Percentiles rank a stretch among this genome's conserved stretches.
Conservation (phyloP, 805 yeast species). For the Spencermartinsiella europaea region DNA sequence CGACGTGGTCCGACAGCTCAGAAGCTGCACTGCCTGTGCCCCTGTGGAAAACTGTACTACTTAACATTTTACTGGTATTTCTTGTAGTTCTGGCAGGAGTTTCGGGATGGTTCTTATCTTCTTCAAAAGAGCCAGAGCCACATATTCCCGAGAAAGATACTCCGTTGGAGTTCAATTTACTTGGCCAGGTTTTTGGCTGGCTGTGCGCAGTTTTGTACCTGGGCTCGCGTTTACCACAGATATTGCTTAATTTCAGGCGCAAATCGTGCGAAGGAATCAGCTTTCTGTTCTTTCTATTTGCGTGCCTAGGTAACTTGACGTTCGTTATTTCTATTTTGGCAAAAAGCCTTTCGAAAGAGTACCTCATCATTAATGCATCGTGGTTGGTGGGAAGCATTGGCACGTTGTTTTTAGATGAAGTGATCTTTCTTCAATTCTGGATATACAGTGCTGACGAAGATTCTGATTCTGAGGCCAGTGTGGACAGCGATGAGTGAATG, state of each 20-base stretch:
- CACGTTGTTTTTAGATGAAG: slow-evolving; percentile 66
- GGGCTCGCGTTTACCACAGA: slow-evolving; percentile 92
- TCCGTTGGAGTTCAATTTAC: slow-evolving; percentile 55
- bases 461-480: not conserved
- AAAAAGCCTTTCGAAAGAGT: slow-evolving; percentile 63
- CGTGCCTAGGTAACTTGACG: slow-evolving; percentile 89
- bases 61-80: slow-evolving; percentile 47
- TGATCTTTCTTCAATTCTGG: slow-evolving; percentile 80
- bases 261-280: slow-evolving; percentile 95
- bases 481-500: not conserved
- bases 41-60: slow-evolving; percentile 16
- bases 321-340: slow-evolving; percentile 82
- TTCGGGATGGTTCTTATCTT: slow-evolving; percentile 78
- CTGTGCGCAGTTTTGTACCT: slow-evolving; percentile 44
- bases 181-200: slow-evolving; percentile 86
- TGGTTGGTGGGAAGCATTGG: slow-evolving; percentile 94
- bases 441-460: slow-evolving; percentile 39
- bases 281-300: slow-evolving; percentile 87
- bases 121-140: slow-evolving; percentile 37
- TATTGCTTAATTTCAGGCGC: slow-evolving; percentile 73
- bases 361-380: slow-evolving; percentile 74
- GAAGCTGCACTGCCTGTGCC: slow-evolving; percentile 13
- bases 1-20: not conserved
- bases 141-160: slow-evolving; percentile 24
- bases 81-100: slow-evolving; percentile 74